phyloP scores from a whole-genome alignment of 768 basidiomycete genomes.

The Pisolithus orientalis region DNA sequence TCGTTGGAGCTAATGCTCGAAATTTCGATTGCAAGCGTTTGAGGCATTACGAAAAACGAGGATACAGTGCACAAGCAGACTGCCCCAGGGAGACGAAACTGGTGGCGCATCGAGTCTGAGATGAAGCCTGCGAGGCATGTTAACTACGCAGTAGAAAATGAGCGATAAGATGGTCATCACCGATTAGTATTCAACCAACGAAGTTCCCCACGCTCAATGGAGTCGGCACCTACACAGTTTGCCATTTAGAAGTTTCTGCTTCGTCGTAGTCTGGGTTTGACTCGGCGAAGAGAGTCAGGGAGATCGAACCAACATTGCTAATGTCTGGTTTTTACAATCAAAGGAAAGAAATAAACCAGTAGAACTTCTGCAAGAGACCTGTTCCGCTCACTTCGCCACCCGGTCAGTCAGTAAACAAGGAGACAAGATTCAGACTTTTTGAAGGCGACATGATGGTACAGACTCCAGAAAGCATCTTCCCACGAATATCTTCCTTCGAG shows the following conservation, averaged over 20 bases:
- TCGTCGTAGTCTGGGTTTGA: slow-evolving; percentile 59
- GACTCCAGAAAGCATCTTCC: slow-evolving; percentile 49
- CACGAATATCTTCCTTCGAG: slow-evolving; percentile 40
- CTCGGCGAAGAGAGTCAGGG: slow-evolving; percentile 61
- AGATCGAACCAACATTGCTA: slow-evolving; percentile 81
- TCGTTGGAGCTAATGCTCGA: slow-evolving; percentile 58
- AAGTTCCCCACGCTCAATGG: slow-evolving; percentile 80
- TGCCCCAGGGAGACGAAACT: slow-evolving; percentile 55
- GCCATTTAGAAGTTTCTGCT: slow-evolving; percentile 63
- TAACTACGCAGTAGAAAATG: not conserved
- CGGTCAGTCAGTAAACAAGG: not conserved
- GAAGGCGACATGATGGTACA: slow-evolving; percentile 45
- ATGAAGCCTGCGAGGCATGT: slow-evolving; percentile 43
- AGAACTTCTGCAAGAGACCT: slow-evolving; percentile 33
- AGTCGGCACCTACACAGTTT: slow-evolving; percentile 81
- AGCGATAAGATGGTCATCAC: slow-evolving; percentile 26
- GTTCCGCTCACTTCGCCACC: slow-evolving; percentile 50
- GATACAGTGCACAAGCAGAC: slow-evolving; percentile 67
- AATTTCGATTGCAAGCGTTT: slow-evolving; percentile 50
- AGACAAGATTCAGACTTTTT: slow-evolving; percentile 34
- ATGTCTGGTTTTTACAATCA: slow-evolving; percentile 43
- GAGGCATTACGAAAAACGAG: slow-evolving; percentile 63
- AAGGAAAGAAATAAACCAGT: not conserved
- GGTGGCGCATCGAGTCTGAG: slow-evolving; percentile 59
- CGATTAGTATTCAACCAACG: slow-evolving; percentile 47